Percentiles rank a stretch among this genome's conserved stretches.
These are phyloP conservation scores for Austroboletus eburneus DNA, from an alignment of 768 basidiomycete genomes.

Conservation along the genomic window DNA sequence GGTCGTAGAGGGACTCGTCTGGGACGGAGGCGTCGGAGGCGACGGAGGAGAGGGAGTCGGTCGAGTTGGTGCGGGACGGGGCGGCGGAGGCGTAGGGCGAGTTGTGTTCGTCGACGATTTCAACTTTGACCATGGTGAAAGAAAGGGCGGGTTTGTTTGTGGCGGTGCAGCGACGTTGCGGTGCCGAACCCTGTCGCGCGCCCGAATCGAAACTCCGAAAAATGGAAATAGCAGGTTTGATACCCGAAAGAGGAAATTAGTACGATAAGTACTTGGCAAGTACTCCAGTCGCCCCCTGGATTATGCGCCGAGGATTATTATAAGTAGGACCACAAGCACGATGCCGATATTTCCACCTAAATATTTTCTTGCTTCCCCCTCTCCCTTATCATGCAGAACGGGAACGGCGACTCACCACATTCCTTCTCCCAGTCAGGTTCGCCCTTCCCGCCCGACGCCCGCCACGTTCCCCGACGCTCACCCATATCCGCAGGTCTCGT, in stretches of 20 bases:
- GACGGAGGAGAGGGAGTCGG: conserved; percentile 75
- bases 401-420: conserved; percentile 23
- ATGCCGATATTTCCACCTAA: conserved; percentile 18
- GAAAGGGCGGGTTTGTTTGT: background rate
- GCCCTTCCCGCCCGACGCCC: background rate
- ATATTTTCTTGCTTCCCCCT: conserved; percentile 23
- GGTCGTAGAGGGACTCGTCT: conserved; percentile 85
- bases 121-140: conserved; percentile 83
- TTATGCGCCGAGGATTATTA: conserved; percentile 15
- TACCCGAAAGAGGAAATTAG: conserved; percentile 7
- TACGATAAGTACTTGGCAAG: conserved; percentile 26
- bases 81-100: conserved; percentile 75
- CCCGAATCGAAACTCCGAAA: conserved; percentile 26
- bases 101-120: conserved; percentile 76
- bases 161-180: conserved; percentile 21
- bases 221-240: conserved; percentile 1
- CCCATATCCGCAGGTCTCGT: conserved; percentile 43
- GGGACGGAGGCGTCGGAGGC: conserved; percentile 62
- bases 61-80: conserved; percentile 65
- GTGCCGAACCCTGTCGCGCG: conserved; percentile 25
- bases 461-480: background rate
- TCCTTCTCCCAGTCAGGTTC: conserved; percentile 34
- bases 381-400: conserved; percentile 31
- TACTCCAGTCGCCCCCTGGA: conserved; percentile 11
- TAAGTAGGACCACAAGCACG: conserved; percentile 20